These are phyloP conservation scores for Didymella lethalis DNA, from an alignment of 2,329 filamentous ascomycete genomes.

Conservation along the genomic window DNA sequence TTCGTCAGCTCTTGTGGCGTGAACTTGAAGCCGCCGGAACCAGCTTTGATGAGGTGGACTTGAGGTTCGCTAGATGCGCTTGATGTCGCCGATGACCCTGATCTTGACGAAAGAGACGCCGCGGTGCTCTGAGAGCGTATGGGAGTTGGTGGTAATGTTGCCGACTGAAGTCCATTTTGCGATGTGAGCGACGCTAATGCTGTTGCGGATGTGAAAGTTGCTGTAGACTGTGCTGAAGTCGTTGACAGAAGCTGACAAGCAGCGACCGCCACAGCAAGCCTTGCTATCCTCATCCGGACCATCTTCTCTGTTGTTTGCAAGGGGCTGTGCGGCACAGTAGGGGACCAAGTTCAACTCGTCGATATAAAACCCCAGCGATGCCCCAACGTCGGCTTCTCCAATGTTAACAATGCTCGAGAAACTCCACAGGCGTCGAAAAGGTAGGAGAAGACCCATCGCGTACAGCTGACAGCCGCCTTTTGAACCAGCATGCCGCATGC, in stretches of 20 bases:
- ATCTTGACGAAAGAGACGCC: background rate
- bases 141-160: background rate
- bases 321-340: background rate
- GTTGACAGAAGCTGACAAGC: constrained; percentile 20
- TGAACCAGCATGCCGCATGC: constrained; percentile 10
- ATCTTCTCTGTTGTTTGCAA: constrained; percentile 14
- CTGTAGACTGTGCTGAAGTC: constrained; percentile 9
- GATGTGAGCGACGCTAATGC: constrained; percentile 4
- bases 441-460: constrained; percentile 8
- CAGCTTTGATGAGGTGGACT: constrained; percentile 49
- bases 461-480: constrained; percentile 17
- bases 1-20: constrained; percentile 47
- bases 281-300: constrained; percentile 19
- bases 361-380: background rate
- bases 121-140: background rate
- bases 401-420: background rate
- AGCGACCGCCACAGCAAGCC: constrained; percentile 24
- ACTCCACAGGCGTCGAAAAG: constrained; percentile 4
- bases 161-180: background rate
- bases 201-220: background rate
- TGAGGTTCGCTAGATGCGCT: constrained; percentile 32
- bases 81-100: constrained; percentile 15
- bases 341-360: background rate
- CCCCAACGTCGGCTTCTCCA: background rate
- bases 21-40: constrained; percentile 47